A percentile compares a stretch with the other conserved stretches of the same genome.
phyloP scores from a whole-genome alignment of 2,329 filamentous ascomycete species.

The Penicillium frequentans region DNA sequence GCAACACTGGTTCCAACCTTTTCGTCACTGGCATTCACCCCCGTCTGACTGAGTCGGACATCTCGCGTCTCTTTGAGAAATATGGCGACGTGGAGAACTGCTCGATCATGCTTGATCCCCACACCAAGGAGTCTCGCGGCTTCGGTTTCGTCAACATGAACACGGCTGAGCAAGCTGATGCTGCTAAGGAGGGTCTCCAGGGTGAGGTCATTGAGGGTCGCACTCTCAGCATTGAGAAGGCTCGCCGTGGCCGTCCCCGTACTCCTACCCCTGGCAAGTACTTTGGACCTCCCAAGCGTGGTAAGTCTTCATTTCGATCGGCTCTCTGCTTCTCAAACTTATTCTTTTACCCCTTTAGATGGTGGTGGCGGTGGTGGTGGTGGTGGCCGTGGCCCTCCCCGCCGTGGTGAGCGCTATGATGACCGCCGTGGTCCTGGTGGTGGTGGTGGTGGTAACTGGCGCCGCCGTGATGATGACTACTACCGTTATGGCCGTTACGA shows the following conservation, averaged over 20 bases:
- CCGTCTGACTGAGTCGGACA: constrained; percentile 82
- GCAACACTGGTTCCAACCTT: constrained; percentile 95
- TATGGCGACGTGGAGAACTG: constrained; percentile 99
- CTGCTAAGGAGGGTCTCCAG: constrained; percentile 92
- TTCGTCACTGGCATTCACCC: constrained; percentile 99
- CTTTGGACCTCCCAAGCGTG: constrained; percentile 96
- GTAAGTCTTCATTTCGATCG: constrained; percentile 55
- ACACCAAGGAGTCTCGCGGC: constrained; percentile 96
- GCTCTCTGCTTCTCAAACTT: neutral
- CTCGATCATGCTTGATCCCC: constrained; percentile 98
- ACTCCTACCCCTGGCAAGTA: constrained; percentile 98
- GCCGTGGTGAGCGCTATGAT: constrained; percentile 51
- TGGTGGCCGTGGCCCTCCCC: constrained; percentile 41
- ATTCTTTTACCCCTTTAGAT: constrained; percentile 9
- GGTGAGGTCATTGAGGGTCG: constrained; percentile 94
- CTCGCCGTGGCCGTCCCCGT: constrained; percentile 87
- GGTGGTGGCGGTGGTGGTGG: constrained; percentile 12
- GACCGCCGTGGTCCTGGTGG: constrained; percentile 54
- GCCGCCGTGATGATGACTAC: constrained; percentile 46
- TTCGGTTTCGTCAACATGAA: constrained; percentile 99
- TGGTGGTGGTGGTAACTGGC: constrained; percentile 45
- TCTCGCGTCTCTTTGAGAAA: constrained; percentile 95
- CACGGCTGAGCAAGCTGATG: constrained; percentile 90
- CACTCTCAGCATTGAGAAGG: constrained; percentile 98
- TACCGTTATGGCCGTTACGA: constrained; percentile 46